These are phyloP conservation scores for Anthoceros angustus DNA, from an alignment of 225 moss, liverwort and hornwort genomes.

Conservation along the genomic window DNA sequence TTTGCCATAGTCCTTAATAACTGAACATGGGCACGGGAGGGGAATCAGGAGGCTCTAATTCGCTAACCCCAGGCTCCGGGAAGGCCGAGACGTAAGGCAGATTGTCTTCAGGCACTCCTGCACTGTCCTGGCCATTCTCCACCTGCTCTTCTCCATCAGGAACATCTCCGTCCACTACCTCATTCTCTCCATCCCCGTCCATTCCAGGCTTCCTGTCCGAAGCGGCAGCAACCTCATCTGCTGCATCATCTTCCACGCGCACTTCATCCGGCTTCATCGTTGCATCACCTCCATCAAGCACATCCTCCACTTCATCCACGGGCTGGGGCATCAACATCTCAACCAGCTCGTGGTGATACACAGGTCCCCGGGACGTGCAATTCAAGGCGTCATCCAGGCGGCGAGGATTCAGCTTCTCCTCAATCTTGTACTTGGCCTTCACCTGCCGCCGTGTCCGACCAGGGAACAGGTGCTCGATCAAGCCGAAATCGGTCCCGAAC, in stretches of 20 bases:
- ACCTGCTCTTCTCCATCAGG: no score
- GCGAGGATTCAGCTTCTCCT: slow-evolving; percentile 63
- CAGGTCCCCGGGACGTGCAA: slow-evolving; percentile 30
- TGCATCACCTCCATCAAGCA: background rate
- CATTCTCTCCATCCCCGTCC: no score
- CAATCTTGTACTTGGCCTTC: slow-evolving; percentile 92
- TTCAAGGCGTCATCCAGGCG: slow-evolving; percentile 76
- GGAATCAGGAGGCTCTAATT: no score
- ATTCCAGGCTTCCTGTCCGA: no score
- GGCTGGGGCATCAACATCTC: slow-evolving; percentile 3
- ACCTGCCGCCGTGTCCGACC: slow-evolving; percentile 85
- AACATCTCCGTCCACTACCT: no score
- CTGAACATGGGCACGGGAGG: no score
- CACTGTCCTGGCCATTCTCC: no score
- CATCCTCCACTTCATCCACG: background rate
- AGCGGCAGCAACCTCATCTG: no score
- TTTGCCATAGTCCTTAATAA: no score
- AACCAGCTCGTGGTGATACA: background rate
- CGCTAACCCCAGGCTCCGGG: no score
- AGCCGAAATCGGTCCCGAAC: slow-evolving; percentile 94
- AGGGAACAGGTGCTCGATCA: slow-evolving; percentile 89
- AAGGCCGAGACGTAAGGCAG: no score
- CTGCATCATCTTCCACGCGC: background rate
- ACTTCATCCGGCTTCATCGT: background rate
- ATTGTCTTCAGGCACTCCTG: no score